Evolutionary conservation across 768 basidiomycete genomes (phyloP).

Genomic region (Pisolithus albus): DNA sequence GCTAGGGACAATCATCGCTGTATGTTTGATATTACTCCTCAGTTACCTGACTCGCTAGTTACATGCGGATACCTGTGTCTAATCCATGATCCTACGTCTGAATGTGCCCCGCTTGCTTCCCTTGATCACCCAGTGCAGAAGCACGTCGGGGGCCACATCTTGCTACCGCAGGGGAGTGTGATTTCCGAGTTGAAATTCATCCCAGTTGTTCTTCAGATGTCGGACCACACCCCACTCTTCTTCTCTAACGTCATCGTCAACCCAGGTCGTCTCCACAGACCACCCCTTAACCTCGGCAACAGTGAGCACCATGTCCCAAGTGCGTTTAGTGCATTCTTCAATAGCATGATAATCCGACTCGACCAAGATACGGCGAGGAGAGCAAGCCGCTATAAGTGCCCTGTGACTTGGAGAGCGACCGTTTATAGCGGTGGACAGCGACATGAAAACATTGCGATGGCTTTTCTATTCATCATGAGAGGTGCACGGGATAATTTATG

Average conservation of each 20-base stretch:
- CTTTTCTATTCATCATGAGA: constrained; percentile 41
- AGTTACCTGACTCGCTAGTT: constrained; percentile 37
- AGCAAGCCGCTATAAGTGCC: constrained; percentile 57
- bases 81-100: background rate
- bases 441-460: constrained; percentile 77
- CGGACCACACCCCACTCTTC: constrained; percentile 57
- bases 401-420: constrained; percentile 57
- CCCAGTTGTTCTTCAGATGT: constrained; percentile 68
- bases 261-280: constrained; percentile 61
- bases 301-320: constrained; percentile 71
- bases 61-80: background rate
- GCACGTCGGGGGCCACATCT: background rate
- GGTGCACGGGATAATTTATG: background rate
- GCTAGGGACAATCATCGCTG: constrained; percentile 80
- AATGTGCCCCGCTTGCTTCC: background rate
- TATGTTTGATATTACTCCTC: constrained; percentile 62
- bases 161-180: constrained; percentile 24
- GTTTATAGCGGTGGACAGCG: constrained; percentile 83
- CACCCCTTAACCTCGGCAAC: constrained; percentile 76
- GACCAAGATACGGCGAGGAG: constrained; percentile 63
- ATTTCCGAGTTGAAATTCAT: constrained; percentile 44
- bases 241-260: constrained; percentile 23
- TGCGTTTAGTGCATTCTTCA: constrained; percentile 46
- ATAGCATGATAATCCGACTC: constrained; percentile 83
- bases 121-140: background rate